Evolutionary conservation across 768 basidiomycete genomes (phyloP).

Genomic region (Lentinula aciculospora): DNA sequence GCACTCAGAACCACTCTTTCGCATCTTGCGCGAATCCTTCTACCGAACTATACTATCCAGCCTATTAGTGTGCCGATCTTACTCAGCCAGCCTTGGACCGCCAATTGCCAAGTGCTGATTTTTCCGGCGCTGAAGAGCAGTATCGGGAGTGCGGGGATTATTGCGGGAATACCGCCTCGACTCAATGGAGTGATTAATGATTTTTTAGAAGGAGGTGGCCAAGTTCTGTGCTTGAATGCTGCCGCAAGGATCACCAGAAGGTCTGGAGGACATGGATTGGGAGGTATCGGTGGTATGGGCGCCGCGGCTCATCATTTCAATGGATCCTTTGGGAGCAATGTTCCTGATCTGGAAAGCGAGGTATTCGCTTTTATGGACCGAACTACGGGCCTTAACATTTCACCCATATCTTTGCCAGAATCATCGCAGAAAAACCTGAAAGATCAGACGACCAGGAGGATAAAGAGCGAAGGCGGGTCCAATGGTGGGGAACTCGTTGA

Average conservation of each 20-base stretch:
- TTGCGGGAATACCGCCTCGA: not conserved
- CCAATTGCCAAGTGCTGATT: constrained; percentile 73
- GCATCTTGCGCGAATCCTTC: constrained; percentile 50
- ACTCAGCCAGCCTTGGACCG: constrained; percentile 68
- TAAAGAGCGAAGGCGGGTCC: not conserved
- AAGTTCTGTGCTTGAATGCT: not conserved
- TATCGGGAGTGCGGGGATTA: not conserved
- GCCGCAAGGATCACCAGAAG: not conserved
- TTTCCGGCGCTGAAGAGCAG: constrained; percentile 34
- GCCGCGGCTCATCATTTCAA: not conserved
- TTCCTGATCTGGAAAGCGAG: not conserved
- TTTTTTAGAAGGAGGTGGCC: constrained; percentile 1
- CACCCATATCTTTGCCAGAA: not conserved
- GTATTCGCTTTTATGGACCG: not conserved
- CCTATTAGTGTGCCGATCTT: constrained; percentile 53
- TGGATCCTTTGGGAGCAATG: not conserved
- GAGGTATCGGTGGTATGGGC: not conserved
- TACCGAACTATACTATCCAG: constrained; percentile 77
- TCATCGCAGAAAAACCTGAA: not conserved
- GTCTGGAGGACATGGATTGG: not conserved
- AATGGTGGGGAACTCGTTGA: not conserved
- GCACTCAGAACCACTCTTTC: constrained; percentile 37
- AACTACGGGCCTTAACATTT: not conserved
- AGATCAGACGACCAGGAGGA: constrained; percentile 1
- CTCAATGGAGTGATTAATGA: not conserved